Evolutionary conservation across 2,329 filamentous ascomycete species (phyloP).

Genomic region (Diaporthe sp.): DNA sequence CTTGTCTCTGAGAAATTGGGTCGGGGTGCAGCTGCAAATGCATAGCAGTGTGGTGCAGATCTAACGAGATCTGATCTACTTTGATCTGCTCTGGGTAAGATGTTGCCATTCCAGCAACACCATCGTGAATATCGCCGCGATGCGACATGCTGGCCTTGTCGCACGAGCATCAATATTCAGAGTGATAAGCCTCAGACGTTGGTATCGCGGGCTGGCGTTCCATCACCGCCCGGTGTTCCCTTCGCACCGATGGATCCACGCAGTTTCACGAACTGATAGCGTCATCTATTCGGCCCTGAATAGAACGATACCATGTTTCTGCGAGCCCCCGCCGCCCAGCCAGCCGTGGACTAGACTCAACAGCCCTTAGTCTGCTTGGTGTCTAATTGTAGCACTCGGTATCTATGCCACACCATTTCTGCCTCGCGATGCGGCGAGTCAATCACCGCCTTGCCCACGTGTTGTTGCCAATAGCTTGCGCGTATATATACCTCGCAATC

Average conservation of each 20-base stretch:
- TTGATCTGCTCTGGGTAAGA: neutral
- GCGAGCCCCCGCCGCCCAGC: neutral
- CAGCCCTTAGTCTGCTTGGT: conserved; percentile 13
- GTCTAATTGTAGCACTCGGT: conserved; percentile 5
- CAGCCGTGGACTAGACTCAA: conserved; percentile 14
- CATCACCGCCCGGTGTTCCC: conserved; percentile 4
- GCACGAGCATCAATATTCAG: neutral
- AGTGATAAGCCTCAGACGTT: neutral
- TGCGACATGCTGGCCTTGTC: neutral
- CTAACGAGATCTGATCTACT: neutral
- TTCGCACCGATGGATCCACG: conserved; percentile 24
- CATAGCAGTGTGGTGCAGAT: neutral
- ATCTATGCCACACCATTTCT: conserved; percentile 8
- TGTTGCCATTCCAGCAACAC: neutral
- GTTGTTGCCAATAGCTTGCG: neutral
- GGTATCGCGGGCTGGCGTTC: too few species aligned
- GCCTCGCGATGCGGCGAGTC: conserved; percentile 27
- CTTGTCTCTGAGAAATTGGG: conserved; percentile 11
- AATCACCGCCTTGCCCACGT: conserved; percentile 26
- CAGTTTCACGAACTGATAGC: conserved; percentile 32
- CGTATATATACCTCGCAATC: conserved; percentile 12
- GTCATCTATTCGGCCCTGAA: conserved; percentile 15
- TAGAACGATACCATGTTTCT: neutral
- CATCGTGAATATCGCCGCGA: neutral
- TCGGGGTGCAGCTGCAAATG: neutral